Evolutionary conservation across 2,329 filamentous ascomycete genomes (phyloP), one percentile per base, ranked within the genome.

Genomic region (Colletotrichum spinosum): DNA sequence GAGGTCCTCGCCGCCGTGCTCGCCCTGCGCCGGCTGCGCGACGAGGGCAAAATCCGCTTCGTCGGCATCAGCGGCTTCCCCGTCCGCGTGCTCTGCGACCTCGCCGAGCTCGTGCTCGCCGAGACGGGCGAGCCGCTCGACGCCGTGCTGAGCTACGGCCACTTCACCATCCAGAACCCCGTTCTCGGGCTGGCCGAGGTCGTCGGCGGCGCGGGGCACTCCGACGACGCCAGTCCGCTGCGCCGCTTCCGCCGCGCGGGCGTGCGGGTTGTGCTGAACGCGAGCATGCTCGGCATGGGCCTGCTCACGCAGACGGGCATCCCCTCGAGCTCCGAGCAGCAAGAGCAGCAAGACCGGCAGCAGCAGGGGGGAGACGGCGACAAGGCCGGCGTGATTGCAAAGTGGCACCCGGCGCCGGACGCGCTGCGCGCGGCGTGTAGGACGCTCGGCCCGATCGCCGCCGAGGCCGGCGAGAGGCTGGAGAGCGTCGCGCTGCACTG

Each of bases 11-110:
- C 69, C 3, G 92, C 91, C 0, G 85, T 94, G 4, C 80, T 76
- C 2, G 93, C 95, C 74, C 82, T 98, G 68, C 87, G 94, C 15
- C 82, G 88, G 4, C 88, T 98, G 61, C 86, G 93, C 17, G 91
- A 94, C 73, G 84, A 91, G 53, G 90, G 92, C 2, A 80, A 88
- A 0, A 79, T 98, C 15, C 88, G 88, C 55, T 97, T 97, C 72
- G 86, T 97, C 37, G 95, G 96, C 35, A 97, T 98, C 73, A 96
- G 92, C 25, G 95, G 94, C 3, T 98, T 97, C 70, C 95, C 95
- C 0, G 86, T 97, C 2, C 83, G 87, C 7, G 83, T 90, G 4
- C 86, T 98, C 2, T 85, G 86, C 13, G 93, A 79, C 96, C 94
- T 0, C 92, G 93, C 55, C 92, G 59, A 64, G 49, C 42, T 13